phyloP scores from a whole-genome alignment of 345 rosid genomes.

The Citrus inodora region DNA sequence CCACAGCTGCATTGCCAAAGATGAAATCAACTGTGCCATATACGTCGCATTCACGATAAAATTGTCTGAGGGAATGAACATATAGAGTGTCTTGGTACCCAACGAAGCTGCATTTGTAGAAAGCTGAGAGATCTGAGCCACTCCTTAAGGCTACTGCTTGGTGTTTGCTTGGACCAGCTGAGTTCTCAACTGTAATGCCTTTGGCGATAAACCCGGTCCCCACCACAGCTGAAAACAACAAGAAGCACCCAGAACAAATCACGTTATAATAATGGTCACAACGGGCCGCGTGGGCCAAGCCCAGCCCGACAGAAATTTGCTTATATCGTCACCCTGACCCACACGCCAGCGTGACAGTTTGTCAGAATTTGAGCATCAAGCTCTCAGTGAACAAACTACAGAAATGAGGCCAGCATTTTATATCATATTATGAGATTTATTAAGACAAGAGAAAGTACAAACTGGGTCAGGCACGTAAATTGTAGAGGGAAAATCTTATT shows the following conservation, averaged over 20 bases:
- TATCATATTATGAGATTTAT: not conserved
- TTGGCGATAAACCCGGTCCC: conserved; percentile 76
- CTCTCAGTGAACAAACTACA: not conserved
- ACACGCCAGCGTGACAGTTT: no score
- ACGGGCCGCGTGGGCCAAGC: not conserved
- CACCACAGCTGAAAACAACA: conserved; percentile 46
- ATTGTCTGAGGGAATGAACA: conserved; percentile 62
- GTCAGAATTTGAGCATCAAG: no score
- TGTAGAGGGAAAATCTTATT: not conserved
- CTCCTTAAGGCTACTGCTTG: conserved; percentile 85
- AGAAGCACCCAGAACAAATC: not conserved
- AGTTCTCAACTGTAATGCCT: conserved; percentile 68
- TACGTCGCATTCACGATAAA: conserved; percentile 69
- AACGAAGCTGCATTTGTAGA: conserved; percentile 63
- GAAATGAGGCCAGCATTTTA: not conserved
- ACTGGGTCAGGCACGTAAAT: not conserved
- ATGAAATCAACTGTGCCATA: conserved; percentile 79
- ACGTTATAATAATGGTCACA: not conserved
- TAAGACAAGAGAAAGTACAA: not conserved
- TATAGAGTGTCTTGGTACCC: conserved; percentile 83
- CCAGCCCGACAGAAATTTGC: not conserved
- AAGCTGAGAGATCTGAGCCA: conserved; percentile 68
- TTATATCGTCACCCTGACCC: not conserved
- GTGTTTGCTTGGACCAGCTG: conserved; percentile 76
- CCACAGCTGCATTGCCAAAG: conserved; percentile 70